A percentile compares a stretch with the other conserved stretches of the same genome.
Evolutionary conservation across 2,329 filamentous ascomycete species (phyloP).

Genomic region (Hypoxylon sp.): DNA sequence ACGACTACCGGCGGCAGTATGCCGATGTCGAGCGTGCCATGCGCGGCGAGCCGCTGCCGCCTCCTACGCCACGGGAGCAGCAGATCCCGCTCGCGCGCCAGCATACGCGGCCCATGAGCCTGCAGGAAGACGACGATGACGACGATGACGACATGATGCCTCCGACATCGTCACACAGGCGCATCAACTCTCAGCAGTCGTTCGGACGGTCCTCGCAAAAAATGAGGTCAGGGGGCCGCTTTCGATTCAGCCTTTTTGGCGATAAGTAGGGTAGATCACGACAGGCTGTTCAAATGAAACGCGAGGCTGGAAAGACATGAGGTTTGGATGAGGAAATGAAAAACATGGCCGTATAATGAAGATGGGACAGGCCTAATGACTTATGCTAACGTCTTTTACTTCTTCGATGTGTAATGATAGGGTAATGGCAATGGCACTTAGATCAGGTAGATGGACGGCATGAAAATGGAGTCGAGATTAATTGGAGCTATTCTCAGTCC

Average conservation of each 20-base stretch:
- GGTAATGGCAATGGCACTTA: conserved; percentile 37
- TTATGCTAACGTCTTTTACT: conserved; percentile 37
- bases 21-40: conserved; percentile 60
- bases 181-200: conserved; percentile 54
- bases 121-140: conserved; percentile 48
- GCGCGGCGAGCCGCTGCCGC: conserved; percentile 56
- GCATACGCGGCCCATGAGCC: conserved; percentile 46
- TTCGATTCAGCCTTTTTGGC: conserved; percentile 54
- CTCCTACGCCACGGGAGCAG: conserved; percentile 45
- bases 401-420: conserved; percentile 35
- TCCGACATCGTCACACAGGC: conserved; percentile 47
- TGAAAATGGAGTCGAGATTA: conserved; percentile 32
- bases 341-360: conserved; percentile 11
- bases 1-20: conserved; percentile 62
- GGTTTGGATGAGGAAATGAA: conserved; percentile 5
- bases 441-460: conserved; percentile 35
- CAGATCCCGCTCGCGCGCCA: conserved; percentile 40
- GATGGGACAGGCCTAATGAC: conserved; percentile 33
- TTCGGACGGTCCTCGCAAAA: conserved; percentile 53
- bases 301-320: neutral
- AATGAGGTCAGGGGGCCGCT: conserved; percentile 49
- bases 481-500: conserved; percentile 20
- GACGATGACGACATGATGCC: conserved; percentile 44
- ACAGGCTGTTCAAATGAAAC: neutral
- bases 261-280: conserved; percentile 29